Base-by-base conservation (phyloP, 192 early-diverging fungal genomes). In the Anaeromyces robustus region DNA sequence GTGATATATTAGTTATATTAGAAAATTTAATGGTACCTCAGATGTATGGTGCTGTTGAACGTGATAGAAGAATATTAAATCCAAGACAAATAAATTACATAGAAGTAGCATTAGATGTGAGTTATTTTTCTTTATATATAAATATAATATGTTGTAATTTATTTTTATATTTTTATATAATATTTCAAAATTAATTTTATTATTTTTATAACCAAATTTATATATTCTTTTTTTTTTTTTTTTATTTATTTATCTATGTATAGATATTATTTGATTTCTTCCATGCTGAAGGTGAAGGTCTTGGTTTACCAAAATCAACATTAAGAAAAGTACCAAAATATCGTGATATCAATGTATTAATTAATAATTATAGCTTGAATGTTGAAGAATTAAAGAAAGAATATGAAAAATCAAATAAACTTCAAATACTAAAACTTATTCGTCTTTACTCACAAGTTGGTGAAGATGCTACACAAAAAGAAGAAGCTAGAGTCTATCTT, bases 1-100 rank as follows among this genome's bases (percentile, higher is more conserved):
- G 87, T 79, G 93, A 94, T 78, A 91, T 92, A 18, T 83, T 94
- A 29, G 81, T 87, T 16, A 84, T 89, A 4, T 84, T 95, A 32
- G 93, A 95, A 81, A 88, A 89, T 39, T 84, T 94, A 0, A 80
- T 95, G 30, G 83, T 94, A 79, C 94, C 94, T 2, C 93, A 86
- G 29, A 82, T 90, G 43, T 90, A 86, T 81, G 89, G 89, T 26
- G 84, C 52, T n/a, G 87, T 89, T 52, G 88, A 89, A 81, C 43
- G 79, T 28, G 84, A 83, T 43, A 82, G 88, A 31, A 79, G 84
- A 28, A 81, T 88, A 19, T 81, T 90, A 34, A 90, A 89, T 80
- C 29, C 30, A 12, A 85, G 89, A 30, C 89, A 90, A 79, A 77
- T 87, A 4, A 83, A 85, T 29, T 83, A 87, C 78, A 78, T 85